phyloP scores from a whole-genome alignment of 2,329 filamentous ascomycete species.

The Trichophyton schoenleinii region DNA sequence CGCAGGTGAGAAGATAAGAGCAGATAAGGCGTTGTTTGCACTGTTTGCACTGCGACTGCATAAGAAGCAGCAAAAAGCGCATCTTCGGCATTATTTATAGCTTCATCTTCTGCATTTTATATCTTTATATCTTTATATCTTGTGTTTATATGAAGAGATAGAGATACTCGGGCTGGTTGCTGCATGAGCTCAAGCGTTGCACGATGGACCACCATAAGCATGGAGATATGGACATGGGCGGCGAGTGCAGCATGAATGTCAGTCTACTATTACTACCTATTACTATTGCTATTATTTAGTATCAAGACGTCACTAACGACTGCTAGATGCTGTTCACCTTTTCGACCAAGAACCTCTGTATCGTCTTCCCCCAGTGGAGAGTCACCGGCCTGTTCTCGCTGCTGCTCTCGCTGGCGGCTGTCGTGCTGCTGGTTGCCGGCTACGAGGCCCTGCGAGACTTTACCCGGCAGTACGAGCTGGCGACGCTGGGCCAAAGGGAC shows the following conservation, averaged over 20 bases:
- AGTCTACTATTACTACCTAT: constrained; percentile 19
- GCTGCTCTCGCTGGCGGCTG: constrained; percentile 66
- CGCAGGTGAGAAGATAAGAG: too few species aligned
- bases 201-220: constrained; percentile 40
- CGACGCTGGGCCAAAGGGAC: neutral
- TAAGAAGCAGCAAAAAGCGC: too few species aligned
- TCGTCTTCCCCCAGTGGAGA: constrained; percentile 88
- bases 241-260: constrained; percentile 85
- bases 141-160: too few species aligned
- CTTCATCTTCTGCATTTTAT: too few species aligned
- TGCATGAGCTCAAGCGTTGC: neutral
- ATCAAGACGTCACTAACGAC: neutral
- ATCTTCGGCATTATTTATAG: too few species aligned
- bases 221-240: constrained; percentile 46
- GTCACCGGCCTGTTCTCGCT: constrained; percentile 62
- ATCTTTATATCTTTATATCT: too few species aligned
- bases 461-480: constrained; percentile 61
- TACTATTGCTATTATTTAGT: too few species aligned
- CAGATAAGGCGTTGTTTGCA: too few species aligned
- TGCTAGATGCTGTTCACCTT: constrained; percentile 93
- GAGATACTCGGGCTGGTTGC: too few species aligned
- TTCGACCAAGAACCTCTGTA: constrained; percentile 86
- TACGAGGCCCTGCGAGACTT: constrained; percentile 79
- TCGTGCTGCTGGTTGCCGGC: constrained; percentile 73
- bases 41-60: too few species aligned